These are phyloP conservation scores for Pelargonium myrrhifolium DNA, from an alignment of 441 rosid genomes.

Conservation along the genomic window DNA sequence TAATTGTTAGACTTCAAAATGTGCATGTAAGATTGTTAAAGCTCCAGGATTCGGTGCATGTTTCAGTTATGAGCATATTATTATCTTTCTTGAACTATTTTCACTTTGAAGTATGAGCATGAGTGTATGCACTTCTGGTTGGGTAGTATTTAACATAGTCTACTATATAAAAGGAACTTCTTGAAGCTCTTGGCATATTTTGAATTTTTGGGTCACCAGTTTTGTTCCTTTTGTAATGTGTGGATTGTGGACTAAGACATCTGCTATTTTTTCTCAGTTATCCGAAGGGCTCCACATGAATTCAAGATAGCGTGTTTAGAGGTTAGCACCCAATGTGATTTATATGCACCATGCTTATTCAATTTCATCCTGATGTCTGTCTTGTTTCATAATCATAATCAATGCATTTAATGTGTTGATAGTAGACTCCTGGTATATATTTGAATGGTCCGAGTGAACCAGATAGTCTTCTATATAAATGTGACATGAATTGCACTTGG, in stretches of 20 bases:
- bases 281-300: constrained; percentile 97
- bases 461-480: not conserved
- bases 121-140: not conserved
- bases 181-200: constrained; percentile 4
- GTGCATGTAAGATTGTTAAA: not conserved
- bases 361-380: constrained; percentile 14
- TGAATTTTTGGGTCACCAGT: not conserved
- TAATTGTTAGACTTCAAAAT: not conserved
- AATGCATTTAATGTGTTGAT: not conserved
- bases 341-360: not conserved
- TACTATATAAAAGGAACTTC: not conserved
- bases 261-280: constrained; percentile 42
- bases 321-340: constrained; percentile 42
- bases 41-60: not conserved
- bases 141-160: not conserved
- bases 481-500: not conserved
- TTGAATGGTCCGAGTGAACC: not conserved
- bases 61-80: not conserved
- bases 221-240: not conserved
- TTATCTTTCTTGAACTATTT: not conserved
- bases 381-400: constrained; percentile 9
- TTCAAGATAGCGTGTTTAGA: constrained; percentile 97
- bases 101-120: not conserved
- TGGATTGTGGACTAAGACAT: constrained; percentile 22
- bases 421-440: not conserved